Evolutionary conservation across 805 yeast species (phyloP), one percentile per base, ranked within the genome.

Genomic region (Yamadazyma olivae): DNA sequence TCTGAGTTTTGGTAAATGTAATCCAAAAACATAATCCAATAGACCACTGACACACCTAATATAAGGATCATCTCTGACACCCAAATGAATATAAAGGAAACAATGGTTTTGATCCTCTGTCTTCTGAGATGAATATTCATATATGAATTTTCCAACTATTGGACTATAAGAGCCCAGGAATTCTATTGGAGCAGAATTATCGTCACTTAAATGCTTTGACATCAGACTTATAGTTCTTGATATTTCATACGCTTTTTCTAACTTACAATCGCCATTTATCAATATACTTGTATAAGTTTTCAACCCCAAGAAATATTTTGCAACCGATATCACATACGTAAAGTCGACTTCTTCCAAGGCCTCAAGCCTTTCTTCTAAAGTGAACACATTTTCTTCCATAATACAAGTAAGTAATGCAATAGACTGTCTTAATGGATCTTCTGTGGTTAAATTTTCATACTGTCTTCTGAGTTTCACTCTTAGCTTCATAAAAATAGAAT

Each of bases 321-420:
- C 25, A 10, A 41, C 18, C 1, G 17, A n/a, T 3, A 3, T 10
- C 4, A 44, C 56, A 0, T 54, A 48, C 0, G 57, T 54, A 6
- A 61, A 38, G 17, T 71, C 74, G 5, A 74, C 45, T 6, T 70
- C 67, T 41, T 81, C 83, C 23, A 82, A 48, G 0, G 75, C 73
- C n/a, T 73, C 76, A 12, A 75, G 45, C 44, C 88, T 60, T 21
- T 75, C 76, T 17, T 78, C 75, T 2, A 80, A 42, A 1, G 70
- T 50, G 77, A 80, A 77, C 20, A 75, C 62, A 30, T 70, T 58
- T 39, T 75, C 75, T 42, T 84, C 95, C 23, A 83, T 44, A 0
- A 74, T 59, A 13, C 75, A 67, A 28, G 74, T 50, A 0, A 77
- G 49, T 0, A 80, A 81, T 8, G 77, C 57, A 3, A 75, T 57